Evolutionary conservation across 345 rosid species (phyloP), one percentile per base, ranked within the genome.

Genomic region (Hibiscus tridactylites): DNA sequence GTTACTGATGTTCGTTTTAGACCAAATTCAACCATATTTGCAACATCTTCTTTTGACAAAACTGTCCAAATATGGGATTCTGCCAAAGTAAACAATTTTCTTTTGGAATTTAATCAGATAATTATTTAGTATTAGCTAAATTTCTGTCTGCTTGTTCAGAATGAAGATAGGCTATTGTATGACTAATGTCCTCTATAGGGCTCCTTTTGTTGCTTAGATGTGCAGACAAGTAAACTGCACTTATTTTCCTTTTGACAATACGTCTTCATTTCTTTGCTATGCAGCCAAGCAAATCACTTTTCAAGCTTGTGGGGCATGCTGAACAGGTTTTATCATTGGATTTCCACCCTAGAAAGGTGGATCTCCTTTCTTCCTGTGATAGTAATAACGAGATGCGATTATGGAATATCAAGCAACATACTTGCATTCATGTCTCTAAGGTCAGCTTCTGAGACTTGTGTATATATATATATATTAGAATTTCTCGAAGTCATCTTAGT

Each of bases 31-130:
- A 75, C 71, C 7, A 35, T 75, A 52, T 56, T 81, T 66, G 81
- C 80, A 12, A 73, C 81, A 50, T 79, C 84, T 31, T 81, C 82
- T 53, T 76, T 78, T 57, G 82, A 81, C 71, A 79, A 44, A 21
- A 76, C 82, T 28, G 68, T 81, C 53, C 57, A 63, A 68, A 71
- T 81, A 75, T 81, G 82, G 84, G 78, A 81, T 61, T 81, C 80
- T 46, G 57, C 78, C 44, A 62, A 39, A 28, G 84, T 81, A 78
- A 42, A 70, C 29, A 21, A 5, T 52, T 7, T 53, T 49, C 31
- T 13, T 53, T 61, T 17, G 50, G 42, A 54, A 35, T 54, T 58
- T 65, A 60, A 44, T 35, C 49, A 17, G 47, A 57, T 67, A 56
- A 67, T 31, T 46, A 37, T 19, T 53, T 65, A 12, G 52, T 58